phyloP scores from a whole-genome alignment of 2,329 filamentous ascomycete species.

The Colletotrichum nymphaeae region DNA sequence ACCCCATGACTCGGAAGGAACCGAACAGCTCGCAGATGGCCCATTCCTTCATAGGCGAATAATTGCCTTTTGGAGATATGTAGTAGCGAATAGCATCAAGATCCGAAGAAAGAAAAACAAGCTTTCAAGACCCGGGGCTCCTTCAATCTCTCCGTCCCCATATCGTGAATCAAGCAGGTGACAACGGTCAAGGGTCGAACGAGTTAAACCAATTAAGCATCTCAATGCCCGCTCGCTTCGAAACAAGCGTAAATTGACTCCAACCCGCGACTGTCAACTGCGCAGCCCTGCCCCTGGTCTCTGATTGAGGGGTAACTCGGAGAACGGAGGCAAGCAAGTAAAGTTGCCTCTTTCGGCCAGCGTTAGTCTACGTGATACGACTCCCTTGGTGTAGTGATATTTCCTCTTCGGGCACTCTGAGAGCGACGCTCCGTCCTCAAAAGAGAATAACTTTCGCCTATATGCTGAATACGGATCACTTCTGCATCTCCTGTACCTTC shows the following conservation, averaged over 20 bases:
- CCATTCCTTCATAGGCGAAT: too few relatives aligned
- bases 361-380: slow-evolving; percentile 4
- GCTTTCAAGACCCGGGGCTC: neutral
- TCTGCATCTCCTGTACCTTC: neutral
- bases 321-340: neutral
- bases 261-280: neutral
- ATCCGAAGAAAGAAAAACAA: neutral
- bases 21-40: neutral
- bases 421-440: slow-evolving; percentile 12
- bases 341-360: slow-evolving; percentile 17
- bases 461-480: neutral
- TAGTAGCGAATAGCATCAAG: neutral
- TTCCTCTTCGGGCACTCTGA: neutral
- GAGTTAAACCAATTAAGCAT: neutral
- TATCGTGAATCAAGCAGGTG: neutral
- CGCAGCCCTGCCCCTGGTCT: too few relatives aligned
- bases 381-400: neutral
- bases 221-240: neutral
- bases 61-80: too few relatives aligned
- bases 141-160: neutral
- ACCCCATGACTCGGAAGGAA: neutral
- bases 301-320: slow-evolving; percentile 1
- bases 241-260: neutral
- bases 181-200: neutral
- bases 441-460: neutral